A percentile compares a stretch with the other conserved stretches of the same genome.
Evolutionary conservation across 192 early-diverging fungal species (phyloP).

Genomic region (Coemansia sp.): DNA sequence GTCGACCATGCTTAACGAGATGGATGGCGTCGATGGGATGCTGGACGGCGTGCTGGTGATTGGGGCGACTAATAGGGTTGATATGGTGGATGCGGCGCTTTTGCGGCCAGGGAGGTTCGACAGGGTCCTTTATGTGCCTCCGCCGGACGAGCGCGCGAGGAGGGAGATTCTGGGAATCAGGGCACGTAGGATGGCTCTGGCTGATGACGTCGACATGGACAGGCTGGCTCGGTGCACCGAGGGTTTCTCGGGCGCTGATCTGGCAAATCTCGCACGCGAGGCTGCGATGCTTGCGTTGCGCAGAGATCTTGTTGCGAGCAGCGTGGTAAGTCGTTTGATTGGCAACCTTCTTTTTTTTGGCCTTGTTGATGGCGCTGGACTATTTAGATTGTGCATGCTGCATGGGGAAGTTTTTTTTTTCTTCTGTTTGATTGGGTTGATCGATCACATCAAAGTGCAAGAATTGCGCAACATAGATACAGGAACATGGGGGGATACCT

Average conservation of each 20-base stretch:
- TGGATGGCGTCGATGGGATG: conserved; percentile 85
- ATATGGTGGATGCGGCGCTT: conserved; percentile 93
- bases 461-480: neutral
- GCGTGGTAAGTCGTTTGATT: neutral
- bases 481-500: too few relatives aligned
- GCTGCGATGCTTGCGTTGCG: conserved; percentile 59
- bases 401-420: neutral
- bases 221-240: conserved; percentile 64
- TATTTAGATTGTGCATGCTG: too few relatives aligned
- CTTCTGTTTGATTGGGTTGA: neutral
- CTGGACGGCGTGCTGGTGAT: conserved; percentile 95
- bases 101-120: conserved; percentile 94
- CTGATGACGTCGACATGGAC: conserved; percentile 55
- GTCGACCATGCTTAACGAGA: conserved; percentile 58
- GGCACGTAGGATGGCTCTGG: conserved; percentile 57
- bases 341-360: neutral
- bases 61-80: conserved; percentile 98
- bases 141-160: conserved; percentile 65
- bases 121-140: conserved; percentile 90
- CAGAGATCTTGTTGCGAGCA: conserved; percentile 40
- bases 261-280: conserved; percentile 80
- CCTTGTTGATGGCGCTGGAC: too few relatives aligned
- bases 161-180: conserved; percentile 62
- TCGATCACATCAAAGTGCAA: neutral
- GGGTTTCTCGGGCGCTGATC: conserved; percentile 93